Conservation (phyloP, 2,329 filamentous ascomycete species). For the Trichophyton benhamiae region DNA sequence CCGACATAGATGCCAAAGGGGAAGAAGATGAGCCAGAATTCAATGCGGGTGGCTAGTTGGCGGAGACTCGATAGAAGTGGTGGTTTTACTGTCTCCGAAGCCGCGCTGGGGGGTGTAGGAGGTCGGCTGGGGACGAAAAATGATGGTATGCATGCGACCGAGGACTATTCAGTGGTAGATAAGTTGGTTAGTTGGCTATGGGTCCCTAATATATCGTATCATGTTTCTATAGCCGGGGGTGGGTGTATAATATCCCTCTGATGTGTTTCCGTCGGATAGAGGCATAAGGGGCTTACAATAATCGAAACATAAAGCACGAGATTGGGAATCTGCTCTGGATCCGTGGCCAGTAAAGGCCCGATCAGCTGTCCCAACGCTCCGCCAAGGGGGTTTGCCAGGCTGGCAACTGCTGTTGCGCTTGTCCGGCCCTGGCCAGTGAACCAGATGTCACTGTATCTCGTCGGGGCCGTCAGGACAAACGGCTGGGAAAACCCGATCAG, state of each 20-base stretch:
- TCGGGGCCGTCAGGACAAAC: constrained; percentile 80
- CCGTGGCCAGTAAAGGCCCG: constrained; percentile 60
- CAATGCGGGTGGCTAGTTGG: constrained; percentile 46
- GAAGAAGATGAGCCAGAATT: constrained; percentile 69
- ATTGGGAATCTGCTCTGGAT: constrained; percentile 54
- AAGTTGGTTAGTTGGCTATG: not conserved
- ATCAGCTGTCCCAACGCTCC: constrained; percentile 81
- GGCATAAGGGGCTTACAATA: constrained; percentile 46
- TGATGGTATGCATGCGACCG: constrained; percentile 56
- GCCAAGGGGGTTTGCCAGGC: constrained; percentile 78
- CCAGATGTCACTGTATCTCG: constrained; percentile 87
- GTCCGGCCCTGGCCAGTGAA: constrained; percentile 76
- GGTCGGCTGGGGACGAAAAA: constrained; percentile 69
- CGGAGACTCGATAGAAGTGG: constrained; percentile 45
- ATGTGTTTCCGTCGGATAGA: not conserved
- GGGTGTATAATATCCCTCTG: no score
- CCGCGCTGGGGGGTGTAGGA: constrained; percentile 63
- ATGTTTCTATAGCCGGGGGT: no score
- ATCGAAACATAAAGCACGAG: constrained; percentile 79
- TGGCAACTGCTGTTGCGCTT: constrained; percentile 72
- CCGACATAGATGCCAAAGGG: constrained; percentile 79
- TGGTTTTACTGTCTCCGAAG: constrained; percentile 44
- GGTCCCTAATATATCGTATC: not conserved
- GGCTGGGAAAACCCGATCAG: constrained; percentile 81
- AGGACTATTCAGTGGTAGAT: constrained; percentile 34